phyloP scores from a whole-genome alignment of 306 rosid species.

The Purshia tridentata region DNA sequence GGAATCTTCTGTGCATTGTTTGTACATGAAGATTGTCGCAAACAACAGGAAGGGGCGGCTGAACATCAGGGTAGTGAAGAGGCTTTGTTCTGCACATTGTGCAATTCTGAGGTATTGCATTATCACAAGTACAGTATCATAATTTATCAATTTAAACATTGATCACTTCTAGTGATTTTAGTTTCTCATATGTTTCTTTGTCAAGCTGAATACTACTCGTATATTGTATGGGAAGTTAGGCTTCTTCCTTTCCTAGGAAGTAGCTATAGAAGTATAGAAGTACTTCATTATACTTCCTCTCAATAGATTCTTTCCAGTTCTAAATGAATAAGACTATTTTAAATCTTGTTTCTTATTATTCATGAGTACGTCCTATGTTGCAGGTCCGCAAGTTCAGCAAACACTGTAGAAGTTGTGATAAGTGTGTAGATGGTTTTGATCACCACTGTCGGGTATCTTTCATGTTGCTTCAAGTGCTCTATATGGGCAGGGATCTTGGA shows the following conservation, averaged over 20 bases:
- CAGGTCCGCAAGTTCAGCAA: conserved; percentile 98
- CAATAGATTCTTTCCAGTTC: not conserved
- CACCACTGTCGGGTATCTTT: conserved; percentile 92
- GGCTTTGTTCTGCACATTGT: conserved; percentile 93
- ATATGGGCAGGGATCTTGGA: conserved; percentile 5
- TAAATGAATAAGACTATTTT: no score
- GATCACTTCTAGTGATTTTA: not conserved
- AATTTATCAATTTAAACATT: conserved; percentile 13
- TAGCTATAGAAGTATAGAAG: not conserved
- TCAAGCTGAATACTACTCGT: not conserved
- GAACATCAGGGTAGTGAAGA: conserved; percentile 81
- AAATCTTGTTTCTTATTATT: not conserved
- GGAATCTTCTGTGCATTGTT: conserved; percentile 70
- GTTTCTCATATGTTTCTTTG: conserved; percentile 16
- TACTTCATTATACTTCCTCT: not conserved
- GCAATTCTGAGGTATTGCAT: conserved; percentile 87
- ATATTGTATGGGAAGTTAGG: conserved; percentile 1
- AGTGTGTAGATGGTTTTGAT: conserved; percentile 96
- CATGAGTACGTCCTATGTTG: conserved; percentile 29
- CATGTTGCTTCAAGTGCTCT: conserved; percentile 23
- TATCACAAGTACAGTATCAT: not conserved
- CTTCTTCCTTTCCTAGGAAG: not conserved
- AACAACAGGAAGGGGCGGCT: conserved; percentile 60
- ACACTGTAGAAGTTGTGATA: conserved; percentile 98
- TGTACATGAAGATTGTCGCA: conserved; percentile 84